A percentile compares a stretch with the other conserved stretches of the same genome.
Conservation (phyloP, 2,329 filamentous ascomycete species). For the Myrmaecium sp. region DNA sequence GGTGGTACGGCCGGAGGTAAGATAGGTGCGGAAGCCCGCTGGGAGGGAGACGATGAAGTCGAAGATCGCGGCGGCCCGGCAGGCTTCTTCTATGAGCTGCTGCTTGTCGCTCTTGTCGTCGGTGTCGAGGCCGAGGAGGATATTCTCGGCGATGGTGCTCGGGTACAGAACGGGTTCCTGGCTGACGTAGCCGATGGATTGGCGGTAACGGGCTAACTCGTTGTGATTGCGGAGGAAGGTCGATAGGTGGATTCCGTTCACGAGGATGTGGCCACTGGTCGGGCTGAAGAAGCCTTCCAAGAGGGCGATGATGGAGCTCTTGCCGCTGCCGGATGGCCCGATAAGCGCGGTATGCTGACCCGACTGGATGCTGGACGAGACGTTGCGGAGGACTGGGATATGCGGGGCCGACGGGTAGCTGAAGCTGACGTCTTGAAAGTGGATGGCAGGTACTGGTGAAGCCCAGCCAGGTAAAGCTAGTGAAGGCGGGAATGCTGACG, state of each 20-base stretch:
- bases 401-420: conserved; percentile 11
- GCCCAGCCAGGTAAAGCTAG: neutral
- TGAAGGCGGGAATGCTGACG: conserved; percentile 13
- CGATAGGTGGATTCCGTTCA: conserved; percentile 4
- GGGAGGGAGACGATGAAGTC: conserved; percentile 37
- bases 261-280: conserved; percentile 19
- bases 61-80: conserved; percentile 34
- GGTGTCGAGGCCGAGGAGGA: conserved; percentile 26
- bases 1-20: conserved; percentile 31
- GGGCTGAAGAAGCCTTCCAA: conserved; percentile 32
- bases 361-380: conserved; percentile 12
- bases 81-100: conserved; percentile 30
- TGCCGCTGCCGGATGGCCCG: conserved; percentile 31
- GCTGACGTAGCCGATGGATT: conserved; percentile 17
- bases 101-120: conserved; percentile 19
- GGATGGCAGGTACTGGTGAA: neutral
- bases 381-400: conserved; percentile 10
- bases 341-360: conserved; percentile 30
- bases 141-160: conserved; percentile 30
- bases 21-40: conserved; percentile 32
- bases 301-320: conserved; percentile 28
- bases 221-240: neutral
- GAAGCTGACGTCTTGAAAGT: conserved; percentile 4
- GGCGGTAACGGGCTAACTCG: conserved; percentile 17
- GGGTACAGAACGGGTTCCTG: conserved; percentile 30